Conservation (phyloP, 2,329 filamentous ascomycete species). For the Epichloe coenophiala region DNA sequence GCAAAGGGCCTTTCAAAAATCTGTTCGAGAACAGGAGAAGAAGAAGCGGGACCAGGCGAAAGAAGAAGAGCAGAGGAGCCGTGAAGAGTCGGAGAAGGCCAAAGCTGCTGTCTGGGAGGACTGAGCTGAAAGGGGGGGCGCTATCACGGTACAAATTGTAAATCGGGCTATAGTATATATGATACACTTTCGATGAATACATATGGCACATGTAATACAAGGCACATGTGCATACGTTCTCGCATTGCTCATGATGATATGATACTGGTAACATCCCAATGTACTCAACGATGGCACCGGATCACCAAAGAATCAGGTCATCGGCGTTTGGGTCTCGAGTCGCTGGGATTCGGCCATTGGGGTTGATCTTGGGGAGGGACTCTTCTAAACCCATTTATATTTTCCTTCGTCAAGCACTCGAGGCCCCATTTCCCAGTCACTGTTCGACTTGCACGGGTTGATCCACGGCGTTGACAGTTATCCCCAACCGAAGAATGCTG, state of each 20-base stretch:
- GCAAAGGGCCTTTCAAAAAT: constrained; percentile 73
- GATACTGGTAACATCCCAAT: constrained; percentile 11
- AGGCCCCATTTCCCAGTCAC: neutral
- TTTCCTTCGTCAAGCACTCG: too few relatives aligned
- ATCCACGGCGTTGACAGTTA: too few relatives aligned
- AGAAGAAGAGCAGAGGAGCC: constrained; percentile 45
- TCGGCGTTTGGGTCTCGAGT: constrained; percentile 23
- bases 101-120: constrained; percentile 82
- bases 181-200: constrained; percentile 10
- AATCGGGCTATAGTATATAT: neutral
- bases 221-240: too few relatives aligned
- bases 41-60: constrained; percentile 61
- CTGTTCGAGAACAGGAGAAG: constrained; percentile 72
- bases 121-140: constrained; percentile 20
- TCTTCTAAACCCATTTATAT: too few relatives aligned
- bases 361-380: too few relatives aligned
- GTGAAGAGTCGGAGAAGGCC: constrained; percentile 57
- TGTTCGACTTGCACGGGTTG: neutral
- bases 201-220: too few relatives aligned
- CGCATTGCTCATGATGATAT: too few relatives aligned
- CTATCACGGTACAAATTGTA: too few relatives aligned
- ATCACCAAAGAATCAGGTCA: constrained; percentile 13
- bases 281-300: constrained; percentile 19
- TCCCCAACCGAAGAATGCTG: neutral
- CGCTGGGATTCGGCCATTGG: constrained; percentile 9